Evolutionary conservation across 371 early-diverging fungal genomes (phyloP).

Genomic region (Syncephalastrum racemosum): DNA sequence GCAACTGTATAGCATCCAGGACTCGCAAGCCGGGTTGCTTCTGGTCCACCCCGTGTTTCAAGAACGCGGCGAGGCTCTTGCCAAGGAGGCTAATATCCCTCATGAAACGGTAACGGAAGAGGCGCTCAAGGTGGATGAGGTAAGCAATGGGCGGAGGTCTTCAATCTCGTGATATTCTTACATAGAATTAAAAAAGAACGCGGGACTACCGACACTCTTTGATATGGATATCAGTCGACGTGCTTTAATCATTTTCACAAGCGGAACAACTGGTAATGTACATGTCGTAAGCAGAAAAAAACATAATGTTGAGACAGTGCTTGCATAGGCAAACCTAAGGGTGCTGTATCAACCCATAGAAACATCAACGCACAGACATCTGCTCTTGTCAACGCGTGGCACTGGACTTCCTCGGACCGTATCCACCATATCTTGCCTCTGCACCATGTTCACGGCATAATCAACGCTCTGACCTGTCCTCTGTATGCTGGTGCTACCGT

Average conservation of each 20-base stretch:
- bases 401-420: conserved; percentile 62
- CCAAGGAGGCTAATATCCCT: conserved; percentile 16
- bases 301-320: conserved; percentile 1
- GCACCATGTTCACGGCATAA: conserved; percentile 80
- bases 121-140: conserved; percentile 3
- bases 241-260: conserved; percentile 82
- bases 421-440: conserved; percentile 81
- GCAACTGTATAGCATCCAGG: conserved; percentile 60
- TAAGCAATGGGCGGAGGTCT: not conserved
- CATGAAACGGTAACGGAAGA: conserved; percentile 18
- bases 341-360: conserved; percentile 72
- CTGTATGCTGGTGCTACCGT: conserved; percentile 72
- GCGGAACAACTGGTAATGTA: conserved; percentile 65
- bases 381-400: conserved; percentile 74
- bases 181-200: not conserved
- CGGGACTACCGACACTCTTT: not conserved
- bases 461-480: conserved; percentile 65
- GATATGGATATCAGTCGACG: conserved; percentile 37
- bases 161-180: not conserved
- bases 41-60: conserved; percentile 42
- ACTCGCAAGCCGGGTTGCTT: conserved; percentile 54
- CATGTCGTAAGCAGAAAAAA: not conserved
- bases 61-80: conserved; percentile 25
- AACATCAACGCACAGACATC: conserved; percentile 67
- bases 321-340: conserved; percentile 71